These are phyloP conservation scores for Naganishia sp. DNA, from an alignment of 1,284 basidiomycete genomes.

Conservation along the genomic window DNA sequence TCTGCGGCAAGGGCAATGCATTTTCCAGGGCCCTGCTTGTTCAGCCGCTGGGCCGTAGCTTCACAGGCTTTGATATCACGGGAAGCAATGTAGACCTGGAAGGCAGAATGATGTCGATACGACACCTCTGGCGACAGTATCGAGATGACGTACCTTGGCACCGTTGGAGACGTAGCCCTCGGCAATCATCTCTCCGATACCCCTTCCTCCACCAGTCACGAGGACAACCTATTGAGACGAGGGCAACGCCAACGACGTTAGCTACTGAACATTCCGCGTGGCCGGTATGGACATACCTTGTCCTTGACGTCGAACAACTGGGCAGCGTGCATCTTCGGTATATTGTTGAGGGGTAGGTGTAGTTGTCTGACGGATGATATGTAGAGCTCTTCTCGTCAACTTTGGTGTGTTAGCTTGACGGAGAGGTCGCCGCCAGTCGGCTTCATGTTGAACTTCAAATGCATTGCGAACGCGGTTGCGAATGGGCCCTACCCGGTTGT, in stretches of 20 bases:
- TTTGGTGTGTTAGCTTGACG: neutral
- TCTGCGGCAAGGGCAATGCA: conserved; percentile 66
- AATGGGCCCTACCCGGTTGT: neutral
- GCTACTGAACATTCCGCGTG: neutral
- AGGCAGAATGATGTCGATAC: conserved; percentile 19
- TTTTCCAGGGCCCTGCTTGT: conserved; percentile 60
- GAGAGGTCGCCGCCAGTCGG: neutral
- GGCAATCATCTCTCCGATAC: conserved; percentile 72
- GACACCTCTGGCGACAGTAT: neutral
- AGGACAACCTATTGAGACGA: conserved; percentile 58
- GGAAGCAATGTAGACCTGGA: conserved; percentile 68
- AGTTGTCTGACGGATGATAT: too few relatives aligned
- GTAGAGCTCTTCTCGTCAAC: too few relatives aligned
- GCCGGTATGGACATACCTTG: conserved; percentile 51
- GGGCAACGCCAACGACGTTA: neutral
- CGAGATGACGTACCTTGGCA: conserved; percentile 57
- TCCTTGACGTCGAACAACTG: conserved; percentile 61
- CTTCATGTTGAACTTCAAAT: neutral
- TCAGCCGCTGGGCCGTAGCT: conserved; percentile 62
- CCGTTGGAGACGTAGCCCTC: conserved; percentile 67
- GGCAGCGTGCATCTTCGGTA: conserved; percentile 17
- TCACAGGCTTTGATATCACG: conserved; percentile 63
- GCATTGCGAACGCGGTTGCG: neutral
- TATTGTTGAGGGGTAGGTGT: neutral
- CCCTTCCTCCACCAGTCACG: conserved; percentile 70